Evolutionary conservation across 495 filamentous ascomycete species (phyloP), one percentile per base, ranked within the genome.

Genomic region (Thozetella sp.): DNA sequence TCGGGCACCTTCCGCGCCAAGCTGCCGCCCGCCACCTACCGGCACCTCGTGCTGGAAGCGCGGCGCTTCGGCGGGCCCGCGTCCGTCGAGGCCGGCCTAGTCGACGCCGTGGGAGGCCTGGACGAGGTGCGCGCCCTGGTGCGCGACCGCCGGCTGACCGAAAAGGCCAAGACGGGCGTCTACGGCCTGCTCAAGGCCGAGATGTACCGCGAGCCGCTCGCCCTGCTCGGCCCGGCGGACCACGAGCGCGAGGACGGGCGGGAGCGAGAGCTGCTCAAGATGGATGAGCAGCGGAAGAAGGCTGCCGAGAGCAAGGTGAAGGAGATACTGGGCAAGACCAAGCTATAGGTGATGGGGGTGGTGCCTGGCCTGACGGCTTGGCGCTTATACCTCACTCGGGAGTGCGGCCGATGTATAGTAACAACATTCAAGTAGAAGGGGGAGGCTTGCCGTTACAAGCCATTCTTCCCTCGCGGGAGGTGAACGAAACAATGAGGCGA

Each of bases 1-100:
- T 81, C 80, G 61, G 71, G 75, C n/a, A 83, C 93, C 37, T 93
- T 93, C 71, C 76, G 89, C 10, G 71, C 87, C 55, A 95, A 95
- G 69, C 63, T 88, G 1, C 67, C 79, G 1, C 73, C 85, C 1
- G 55, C 67, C 2, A 80, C 80, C 0, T 90, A 89, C 71, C 82
- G 88, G 2, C 69, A 72, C 40, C 75, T 93, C 53, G 82, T 93
- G 13, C 75, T 95, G 4, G 91, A 92, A 60, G 88, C 87, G 22
- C 82, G 76, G 55, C 76, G 91, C 22, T 93, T 85, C 58, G 73
- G 76, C 19, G 90, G 83, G 1, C 68, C 72, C 4, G 81, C 84
- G 26, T 85, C 89, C 0, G 58, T 90, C 20, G 76, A 84, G 53
- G 82, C 79, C 1, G 90, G 90, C 0, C 71, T 95, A 12, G 83